Conservation (phyloP, 768 basidiomycete genomes). For the Boletus tylopilopsis region DNA sequence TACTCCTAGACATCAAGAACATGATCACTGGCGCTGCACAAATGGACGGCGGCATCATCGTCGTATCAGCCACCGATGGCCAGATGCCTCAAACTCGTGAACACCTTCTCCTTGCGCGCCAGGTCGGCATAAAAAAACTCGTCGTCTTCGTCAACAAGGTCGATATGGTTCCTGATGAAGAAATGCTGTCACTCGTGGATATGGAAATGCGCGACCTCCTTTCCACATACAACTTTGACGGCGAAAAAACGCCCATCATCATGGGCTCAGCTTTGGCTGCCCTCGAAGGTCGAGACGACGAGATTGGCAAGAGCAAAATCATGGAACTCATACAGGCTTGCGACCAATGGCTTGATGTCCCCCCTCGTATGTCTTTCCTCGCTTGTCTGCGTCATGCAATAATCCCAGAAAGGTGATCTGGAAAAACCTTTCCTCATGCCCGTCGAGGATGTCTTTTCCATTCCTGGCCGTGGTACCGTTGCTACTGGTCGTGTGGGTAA, state of each 20-base stretch:
- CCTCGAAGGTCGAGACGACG: constrained; percentile 78
- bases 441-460: constrained; percentile 96
- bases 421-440: constrained; percentile 98
- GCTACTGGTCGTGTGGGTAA: constrained; percentile 82
- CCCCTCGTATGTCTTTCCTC: constrained; percentile 59
- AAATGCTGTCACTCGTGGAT: constrained; percentile 99
- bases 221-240: constrained; percentile 89
- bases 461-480: constrained; percentile 97
- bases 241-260: constrained; percentile 96
- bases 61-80: constrained; percentile 97
- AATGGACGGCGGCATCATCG: constrained; percentile 94
- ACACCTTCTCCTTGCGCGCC: constrained; percentile 94
- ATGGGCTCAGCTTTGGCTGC: constrained; percentile 97
- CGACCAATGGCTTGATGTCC: constrained; percentile 93
- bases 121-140: constrained; percentile 95
- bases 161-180: constrained; percentile 91
- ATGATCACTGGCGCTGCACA: constrained; percentile 99
- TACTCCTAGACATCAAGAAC: constrained; percentile 79
- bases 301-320: constrained; percentile 79
- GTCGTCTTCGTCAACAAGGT: constrained; percentile 99
- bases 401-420: constrained; percentile 65
- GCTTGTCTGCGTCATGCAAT: background rate
- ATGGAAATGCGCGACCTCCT: constrained; percentile 99
- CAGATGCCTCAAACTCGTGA: constrained; percentile 99
- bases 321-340: constrained; percentile 79